These are phyloP conservation scores for Abrus pulchellus DNA, from an alignment of 306 rosid species.

Conservation along the genomic window DNA sequence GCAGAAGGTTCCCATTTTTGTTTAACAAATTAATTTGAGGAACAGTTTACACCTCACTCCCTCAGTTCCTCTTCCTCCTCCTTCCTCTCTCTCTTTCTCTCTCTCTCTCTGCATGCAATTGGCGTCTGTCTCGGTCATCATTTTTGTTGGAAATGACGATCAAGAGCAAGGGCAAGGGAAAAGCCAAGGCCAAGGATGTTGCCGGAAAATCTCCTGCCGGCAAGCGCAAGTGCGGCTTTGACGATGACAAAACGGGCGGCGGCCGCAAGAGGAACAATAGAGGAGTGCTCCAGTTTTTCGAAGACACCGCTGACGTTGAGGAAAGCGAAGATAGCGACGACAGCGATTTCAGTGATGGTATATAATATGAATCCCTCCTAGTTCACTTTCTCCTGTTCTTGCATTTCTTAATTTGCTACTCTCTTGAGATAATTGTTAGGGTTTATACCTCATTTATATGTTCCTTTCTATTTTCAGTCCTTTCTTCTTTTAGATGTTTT, in stretches of 20 bases:
- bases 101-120: constrained; percentile 46
- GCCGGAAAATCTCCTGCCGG: constrained; percentile 58
- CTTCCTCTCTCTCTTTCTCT: neutral
- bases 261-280: constrained; percentile 63
- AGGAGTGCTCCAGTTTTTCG: constrained; percentile 74
- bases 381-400: neutral
- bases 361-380: neutral
- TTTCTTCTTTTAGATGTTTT: neutral
- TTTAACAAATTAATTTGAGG: neutral
- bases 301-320: constrained; percentile 61
- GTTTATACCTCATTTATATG: constrained; percentile 39
- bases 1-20: neutral
- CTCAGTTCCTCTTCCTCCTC: constrained; percentile 5
- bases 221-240: constrained; percentile 60
- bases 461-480: neutral
- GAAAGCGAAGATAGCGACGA: constrained; percentile 54
- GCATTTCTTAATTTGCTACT: neutral
- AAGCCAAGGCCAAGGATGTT: constrained; percentile 76
- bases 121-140: constrained; percentile 7
- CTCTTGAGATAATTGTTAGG: constrained; percentile 43
- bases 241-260: constrained; percentile 59
- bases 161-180: constrained; percentile 85
- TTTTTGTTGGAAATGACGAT: constrained; percentile 56
- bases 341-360: constrained; percentile 66
- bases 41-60: neutral